Evolutionary conservation across 176 grass and related monocot genomes (phyloP), one percentile per base, ranked within the genome.

Genomic region (Rhynchospora pubera): DNA sequence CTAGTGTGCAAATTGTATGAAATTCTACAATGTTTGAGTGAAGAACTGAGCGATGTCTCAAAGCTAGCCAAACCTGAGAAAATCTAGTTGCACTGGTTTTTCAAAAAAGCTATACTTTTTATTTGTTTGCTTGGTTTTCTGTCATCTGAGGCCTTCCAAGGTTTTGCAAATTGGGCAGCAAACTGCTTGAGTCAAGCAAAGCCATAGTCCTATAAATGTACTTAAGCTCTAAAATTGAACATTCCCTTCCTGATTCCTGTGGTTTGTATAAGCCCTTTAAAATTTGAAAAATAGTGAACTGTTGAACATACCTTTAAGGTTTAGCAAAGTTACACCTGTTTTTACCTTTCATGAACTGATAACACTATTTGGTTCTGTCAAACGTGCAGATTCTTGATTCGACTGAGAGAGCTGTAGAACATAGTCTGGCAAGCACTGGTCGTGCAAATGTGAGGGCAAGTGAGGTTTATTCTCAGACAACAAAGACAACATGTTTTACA

Each of bases 401-500:
- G 1, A 98, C 90, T 0, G 95, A 93, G 70, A 84, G 79, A 32
- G 89, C 95, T 1, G 90, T 98, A 58, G 95, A 94, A 72, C 87
- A 90, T 82, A 98, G 95, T 86, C 80, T 97, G 88, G 91, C 90
- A 3, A 90, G 86, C 77, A 92, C 94, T 0, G 81, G 85, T 0
- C 88, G 63, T 21, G 92, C 90, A 46, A 97, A 91, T 47, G 84
- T 88, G 12, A 77, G 92, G 55, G 90, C 90, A 9, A 67, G 87
- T 3, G 90, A 90, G 83, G 85, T 94, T 3, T 90, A 91, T 80
- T 93, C 90, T 0, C 60, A 91, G 75, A 86, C 87, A 21, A 94
- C 87, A 58, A 98, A 93, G 85, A 98, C 92, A 2, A 94, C 92
- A 13, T 92, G 95, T 89, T 98, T 89, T 84, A 91, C 89, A 15